These are phyloP conservation scores for Colletotrichum tabaci DNA, from an alignment of 2,329 filamentous ascomycete genomes.

Conservation along the genomic window DNA sequence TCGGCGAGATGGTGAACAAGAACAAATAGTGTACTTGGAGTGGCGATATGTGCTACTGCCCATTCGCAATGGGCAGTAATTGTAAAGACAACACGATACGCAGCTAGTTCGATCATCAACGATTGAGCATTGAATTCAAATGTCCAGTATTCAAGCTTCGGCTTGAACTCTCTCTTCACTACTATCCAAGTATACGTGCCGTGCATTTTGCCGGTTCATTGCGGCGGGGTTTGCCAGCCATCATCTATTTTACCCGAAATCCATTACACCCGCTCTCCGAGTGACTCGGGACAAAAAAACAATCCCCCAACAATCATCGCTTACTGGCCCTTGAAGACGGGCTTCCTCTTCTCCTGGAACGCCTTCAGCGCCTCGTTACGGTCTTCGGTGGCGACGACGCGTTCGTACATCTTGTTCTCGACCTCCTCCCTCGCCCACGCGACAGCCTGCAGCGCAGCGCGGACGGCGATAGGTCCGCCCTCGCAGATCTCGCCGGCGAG, in stretches of 20 bases:
- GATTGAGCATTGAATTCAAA: no score
- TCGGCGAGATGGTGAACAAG: slow-evolving; percentile 7
- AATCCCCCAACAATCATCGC: not conserved
- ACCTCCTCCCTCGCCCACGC: slow-evolving; percentile 78
- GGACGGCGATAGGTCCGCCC: slow-evolving; percentile 87
- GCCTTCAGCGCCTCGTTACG: slow-evolving; percentile 89
- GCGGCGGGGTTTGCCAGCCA: not conserved
- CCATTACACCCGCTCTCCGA: not conserved
- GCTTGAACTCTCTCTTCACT: not conserved
- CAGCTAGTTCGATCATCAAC: no score
- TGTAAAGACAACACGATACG: no score
- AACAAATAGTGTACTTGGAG: not conserved
- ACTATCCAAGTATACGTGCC: not conserved
- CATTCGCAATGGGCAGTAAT: no score
- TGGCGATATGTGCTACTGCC: no score
- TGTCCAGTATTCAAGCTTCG: no score
- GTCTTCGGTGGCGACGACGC: slow-evolving; percentile 88
- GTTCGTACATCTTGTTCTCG: slow-evolving; percentile 91
- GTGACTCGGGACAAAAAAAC: not conserved
- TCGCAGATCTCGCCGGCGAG: slow-evolving; percentile 90
- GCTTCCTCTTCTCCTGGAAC: slow-evolving; percentile 78
- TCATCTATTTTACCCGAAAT: not conserved
- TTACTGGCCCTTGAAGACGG: slow-evolving; percentile 69
- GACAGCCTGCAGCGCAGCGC: slow-evolving; percentile 85
- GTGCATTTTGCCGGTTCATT: not conserved